Percentiles rank a stretch among this genome's conserved stretches.
Conservation (phyloP, 805 yeast genomes). For the Kuraishia hungarica region DNA sequence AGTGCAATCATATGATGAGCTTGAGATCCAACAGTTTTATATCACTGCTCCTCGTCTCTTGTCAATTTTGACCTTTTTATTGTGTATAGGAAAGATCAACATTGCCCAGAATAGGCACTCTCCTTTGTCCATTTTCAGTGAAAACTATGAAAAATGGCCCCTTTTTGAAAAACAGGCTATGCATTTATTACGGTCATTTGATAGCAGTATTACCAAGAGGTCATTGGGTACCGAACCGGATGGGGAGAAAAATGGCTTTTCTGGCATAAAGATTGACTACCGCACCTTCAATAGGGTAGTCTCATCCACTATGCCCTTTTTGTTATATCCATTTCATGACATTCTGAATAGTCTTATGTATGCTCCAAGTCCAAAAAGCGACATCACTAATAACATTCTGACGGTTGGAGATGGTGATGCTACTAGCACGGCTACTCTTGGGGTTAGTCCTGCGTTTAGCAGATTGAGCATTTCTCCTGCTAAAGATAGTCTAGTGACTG, state of each 20-base stretch:
- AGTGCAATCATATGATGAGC: conserved; percentile 33
- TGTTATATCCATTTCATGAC: conserved; percentile 35
- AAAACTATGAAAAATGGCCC: conserved; percentile 27
- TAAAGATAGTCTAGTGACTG: no score
- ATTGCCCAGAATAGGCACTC: conserved; percentile 9
- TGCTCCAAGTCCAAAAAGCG: conserved; percentile 9
- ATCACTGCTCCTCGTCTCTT: conserved; percentile 33
- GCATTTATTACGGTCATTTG: conserved; percentile 40
- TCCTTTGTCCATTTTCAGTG: conserved; percentile 11
- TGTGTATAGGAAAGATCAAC: conserved; percentile 31
- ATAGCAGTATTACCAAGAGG: conserved; percentile 21
- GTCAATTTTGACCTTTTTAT: conserved; percentile 37
- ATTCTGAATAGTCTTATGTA: conserved; percentile 35
- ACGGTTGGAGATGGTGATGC: background rate
- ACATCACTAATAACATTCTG: conserved; percentile 3
- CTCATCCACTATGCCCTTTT: conserved; percentile 27
- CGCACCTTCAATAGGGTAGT: conserved; percentile 25
- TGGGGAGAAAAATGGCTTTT: background rate
- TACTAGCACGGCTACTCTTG: background rate
- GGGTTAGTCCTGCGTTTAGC: background rate
- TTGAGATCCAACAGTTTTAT: conserved; percentile 26
- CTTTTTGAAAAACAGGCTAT: conserved; percentile 35
- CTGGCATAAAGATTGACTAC: conserved; percentile 13
- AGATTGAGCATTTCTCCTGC: background rate
- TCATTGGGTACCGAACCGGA: conserved; percentile 13